A percentile compares a stretch with the other conserved stretches of the same genome.
phyloP scores from a whole-genome alignment of 495 filamentous ascomycete genomes.

The Aspergillus asperescens region DNA sequence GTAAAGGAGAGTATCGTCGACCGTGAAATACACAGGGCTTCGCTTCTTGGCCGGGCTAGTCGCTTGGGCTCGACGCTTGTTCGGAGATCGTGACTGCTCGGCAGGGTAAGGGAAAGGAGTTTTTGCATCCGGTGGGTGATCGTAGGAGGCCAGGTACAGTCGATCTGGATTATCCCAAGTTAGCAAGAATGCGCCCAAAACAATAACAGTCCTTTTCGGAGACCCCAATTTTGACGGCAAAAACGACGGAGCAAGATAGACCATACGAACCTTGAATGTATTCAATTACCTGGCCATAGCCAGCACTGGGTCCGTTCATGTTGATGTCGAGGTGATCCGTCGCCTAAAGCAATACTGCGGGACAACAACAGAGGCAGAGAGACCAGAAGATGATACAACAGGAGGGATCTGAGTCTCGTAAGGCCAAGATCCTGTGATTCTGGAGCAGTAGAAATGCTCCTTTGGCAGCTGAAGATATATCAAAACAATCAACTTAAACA shows the following conservation, averaged over 20 bases:
- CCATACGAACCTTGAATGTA: constrained; percentile 63
- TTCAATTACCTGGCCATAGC: constrained; percentile 69
- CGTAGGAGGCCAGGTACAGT: constrained; percentile 90
- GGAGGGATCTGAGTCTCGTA: neutral
- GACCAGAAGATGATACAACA: constrained; percentile 5
- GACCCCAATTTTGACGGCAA: neutral
- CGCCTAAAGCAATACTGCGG: constrained; percentile 12
- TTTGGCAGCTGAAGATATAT: neutral
- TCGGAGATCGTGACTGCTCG: constrained; percentile 57
- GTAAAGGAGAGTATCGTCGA: constrained; percentile 89
- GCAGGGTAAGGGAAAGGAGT: constrained; percentile 83
- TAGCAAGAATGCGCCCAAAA: neutral
- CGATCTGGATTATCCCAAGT: constrained; percentile 59
- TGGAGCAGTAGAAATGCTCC: neutral
- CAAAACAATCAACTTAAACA: constrained; percentile 17
- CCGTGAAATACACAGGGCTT: constrained; percentile 87
- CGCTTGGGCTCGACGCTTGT: constrained; percentile 65
- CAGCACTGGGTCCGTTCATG: constrained; percentile 41
- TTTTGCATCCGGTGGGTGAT: constrained; percentile 67
- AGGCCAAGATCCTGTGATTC: neutral
- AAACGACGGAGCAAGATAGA: constrained; percentile 5
- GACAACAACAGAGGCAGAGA: constrained; percentile 9
- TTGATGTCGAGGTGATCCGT: constrained; percentile 11
- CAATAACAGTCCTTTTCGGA: neutral
- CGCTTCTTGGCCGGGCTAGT: constrained; percentile 48